Evolutionary conservation across 495 filamentous ascomycete species (phyloP).

Genomic region (Neurospora discreta): DNA sequence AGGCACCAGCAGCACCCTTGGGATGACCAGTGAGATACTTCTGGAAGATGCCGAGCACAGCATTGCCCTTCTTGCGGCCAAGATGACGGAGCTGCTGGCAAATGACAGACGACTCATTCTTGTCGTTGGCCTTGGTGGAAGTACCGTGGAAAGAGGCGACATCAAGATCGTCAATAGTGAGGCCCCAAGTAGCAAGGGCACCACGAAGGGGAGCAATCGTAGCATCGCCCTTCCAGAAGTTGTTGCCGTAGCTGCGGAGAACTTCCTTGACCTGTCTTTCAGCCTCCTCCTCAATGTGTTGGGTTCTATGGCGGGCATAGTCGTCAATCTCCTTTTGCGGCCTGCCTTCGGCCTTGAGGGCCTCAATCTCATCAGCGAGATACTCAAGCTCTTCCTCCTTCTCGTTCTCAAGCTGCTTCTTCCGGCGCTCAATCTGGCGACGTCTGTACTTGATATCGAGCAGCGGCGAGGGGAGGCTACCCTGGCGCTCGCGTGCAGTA

Average conservation of each 20-base stretch:
- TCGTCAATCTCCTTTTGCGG: constrained; percentile 61
- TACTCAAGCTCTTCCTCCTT: constrained; percentile 90
- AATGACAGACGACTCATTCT: constrained; percentile 97
- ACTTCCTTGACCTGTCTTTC: constrained; percentile 84
- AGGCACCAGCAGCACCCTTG: constrained; percentile 97
- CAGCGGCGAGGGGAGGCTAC: constrained; percentile 88
- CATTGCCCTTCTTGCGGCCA: constrained; percentile 90
- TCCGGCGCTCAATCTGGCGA: constrained; percentile 84
- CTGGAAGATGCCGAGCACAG: constrained; percentile 95
- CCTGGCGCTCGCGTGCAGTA: constrained; percentile 81
- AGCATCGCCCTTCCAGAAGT: constrained; percentile 93
- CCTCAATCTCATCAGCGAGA: constrained; percentile 78
- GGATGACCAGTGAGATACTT: constrained; percentile 98
- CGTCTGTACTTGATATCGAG: constrained; percentile 95
- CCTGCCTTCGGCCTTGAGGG: constrained; percentile 72
- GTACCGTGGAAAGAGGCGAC: constrained; percentile 99
- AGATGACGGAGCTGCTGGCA: constrained; percentile 95
- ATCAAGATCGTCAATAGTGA: constrained; percentile 90
- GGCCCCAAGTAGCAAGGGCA: constrained; percentile 91
- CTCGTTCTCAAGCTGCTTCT: constrained; percentile 87
- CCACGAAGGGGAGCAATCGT: constrained; percentile 91
- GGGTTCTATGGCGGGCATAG: constrained; percentile 74
- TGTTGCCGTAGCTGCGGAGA: constrained; percentile 83
- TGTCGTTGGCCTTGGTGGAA: constrained; percentile 96
- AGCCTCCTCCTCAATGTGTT: constrained; percentile 83